phyloP scores from a whole-genome alignment of 73 alveolate genomes.

The Paramecium sexaurelia region DNA sequence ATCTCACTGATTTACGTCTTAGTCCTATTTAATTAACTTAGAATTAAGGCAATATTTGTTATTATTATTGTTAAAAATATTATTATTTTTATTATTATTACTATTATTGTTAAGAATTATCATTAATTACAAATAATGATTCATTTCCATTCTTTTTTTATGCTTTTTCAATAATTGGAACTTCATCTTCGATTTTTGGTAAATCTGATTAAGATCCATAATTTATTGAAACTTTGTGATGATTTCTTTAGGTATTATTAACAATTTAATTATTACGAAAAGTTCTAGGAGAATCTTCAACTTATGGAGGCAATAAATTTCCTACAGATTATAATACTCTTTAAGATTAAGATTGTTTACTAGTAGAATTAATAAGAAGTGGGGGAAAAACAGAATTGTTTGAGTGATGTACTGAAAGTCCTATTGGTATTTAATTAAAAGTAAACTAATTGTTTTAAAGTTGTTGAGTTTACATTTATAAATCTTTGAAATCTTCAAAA shows the following conservation, averaged over 20 bases:
- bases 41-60: neutral
- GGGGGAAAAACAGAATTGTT: neutral
- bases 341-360: neutral
- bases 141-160: neutral
- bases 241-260: neutral
- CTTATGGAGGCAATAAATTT: neutral
- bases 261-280: neutral
- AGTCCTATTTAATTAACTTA: neutral
- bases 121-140: neutral
- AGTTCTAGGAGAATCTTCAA: neutral
- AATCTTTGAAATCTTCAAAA: neutral
- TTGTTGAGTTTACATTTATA: neutral
- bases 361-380: neutral
- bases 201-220: slow-evolving; percentile 2
- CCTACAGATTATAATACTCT: neutral
- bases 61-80: neutral
- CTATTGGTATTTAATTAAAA: neutral
- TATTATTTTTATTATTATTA: neutral
- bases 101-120: neutral
- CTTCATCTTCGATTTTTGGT: slow-evolving; percentile 13
- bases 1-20: neutral
- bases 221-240: neutral
- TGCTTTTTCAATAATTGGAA: neutral
- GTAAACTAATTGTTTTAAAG: neutral
- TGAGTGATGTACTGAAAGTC: neutral